A percentile compares a stretch with the other conserved stretches of the same genome.
Evolutionary conservation across 2,329 filamentous ascomycete genomes (phyloP).

Genomic region (Cladosporium velox): DNA sequence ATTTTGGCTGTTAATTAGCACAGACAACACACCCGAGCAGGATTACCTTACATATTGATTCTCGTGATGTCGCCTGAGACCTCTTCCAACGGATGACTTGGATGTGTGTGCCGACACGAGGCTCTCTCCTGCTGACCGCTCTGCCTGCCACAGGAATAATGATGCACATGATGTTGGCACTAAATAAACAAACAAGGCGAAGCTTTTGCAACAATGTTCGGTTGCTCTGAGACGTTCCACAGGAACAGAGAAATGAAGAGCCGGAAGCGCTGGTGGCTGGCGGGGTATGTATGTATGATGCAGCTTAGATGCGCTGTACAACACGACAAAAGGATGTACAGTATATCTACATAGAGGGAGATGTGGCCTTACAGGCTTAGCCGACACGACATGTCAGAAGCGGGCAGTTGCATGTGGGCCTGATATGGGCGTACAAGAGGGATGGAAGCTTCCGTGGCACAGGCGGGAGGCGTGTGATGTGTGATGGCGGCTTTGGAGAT

Average conservation of each 20-base stretch:
- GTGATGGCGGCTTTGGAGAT: conserved; percentile 3
- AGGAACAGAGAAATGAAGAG: conserved; percentile 6
- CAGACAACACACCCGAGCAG: background rate
- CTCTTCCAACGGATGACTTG: background rate
- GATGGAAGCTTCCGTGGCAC: conserved; percentile 19
- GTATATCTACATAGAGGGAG: background rate
- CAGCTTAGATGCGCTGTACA: conserved; percentile 16
- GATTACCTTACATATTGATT: background rate
- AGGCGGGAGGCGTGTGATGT: conserved; percentile 3
- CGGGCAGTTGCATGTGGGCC: background rate
- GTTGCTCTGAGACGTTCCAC: conserved; percentile 19
- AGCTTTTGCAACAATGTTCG: background rate
- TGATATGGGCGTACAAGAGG: background rate
- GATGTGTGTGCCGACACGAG: too few relatives aligned
- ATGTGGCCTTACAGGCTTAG: background rate
- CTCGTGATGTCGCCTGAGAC: background rate
- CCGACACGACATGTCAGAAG: conserved; percentile 1
- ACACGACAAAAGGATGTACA: conserved; percentile 8
- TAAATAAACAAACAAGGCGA: background rate
- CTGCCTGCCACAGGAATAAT: background rate
- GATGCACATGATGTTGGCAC: background rate
- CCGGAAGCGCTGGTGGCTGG: conserved; percentile 14
- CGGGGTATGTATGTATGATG: background rate
- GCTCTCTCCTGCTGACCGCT: background rate
- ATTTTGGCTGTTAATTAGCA: background rate